phyloP scores from a whole-genome alignment of 164 flowering plant genomes.

The Pachysandra terminalis region DNA sequence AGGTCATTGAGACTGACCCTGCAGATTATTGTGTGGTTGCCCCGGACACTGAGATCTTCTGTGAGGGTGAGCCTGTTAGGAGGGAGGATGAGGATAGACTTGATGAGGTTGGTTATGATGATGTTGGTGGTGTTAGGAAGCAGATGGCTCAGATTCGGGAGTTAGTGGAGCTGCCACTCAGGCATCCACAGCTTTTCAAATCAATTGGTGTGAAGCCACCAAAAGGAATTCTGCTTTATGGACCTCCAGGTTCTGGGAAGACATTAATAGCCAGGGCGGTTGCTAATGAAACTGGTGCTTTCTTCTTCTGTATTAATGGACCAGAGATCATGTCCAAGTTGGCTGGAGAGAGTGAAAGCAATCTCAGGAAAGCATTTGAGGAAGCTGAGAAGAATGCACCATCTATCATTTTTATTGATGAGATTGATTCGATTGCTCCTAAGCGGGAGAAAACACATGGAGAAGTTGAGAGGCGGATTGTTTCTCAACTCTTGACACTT shows the following conservation, averaged over 20 bases:
- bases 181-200: constrained; percentile 86
- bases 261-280: constrained; percentile 86
- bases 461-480: no score
- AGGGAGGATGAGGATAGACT: constrained; percentile 82
- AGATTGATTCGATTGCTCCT: constrained; percentile 85
- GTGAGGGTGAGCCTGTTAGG: constrained; percentile 83
- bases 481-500: no score
- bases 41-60: constrained; percentile 86
- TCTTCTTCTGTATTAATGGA: constrained; percentile 85
- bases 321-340: constrained; percentile 90
- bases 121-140: constrained; percentile 94
- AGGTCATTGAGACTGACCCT: constrained; percentile 87
- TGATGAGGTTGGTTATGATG: constrained; percentile 91
- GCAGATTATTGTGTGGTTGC: constrained; percentile 87
- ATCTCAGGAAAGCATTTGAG: constrained; percentile 86
- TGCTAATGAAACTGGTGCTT: constrained; percentile 92
- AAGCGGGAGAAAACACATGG: constrained; percentile 86
- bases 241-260: constrained; percentile 95
- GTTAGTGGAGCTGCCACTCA: constrained; percentile 80
- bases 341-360: constrained; percentile 94
- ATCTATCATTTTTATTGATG: constrained; percentile 78
- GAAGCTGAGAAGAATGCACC: constrained; percentile 93
- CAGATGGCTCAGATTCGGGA: constrained; percentile 95
- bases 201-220: constrained; percentile 92
- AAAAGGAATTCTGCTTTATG: constrained; percentile 80